Evolutionary conservation across 2,329 filamentous ascomycete genomes (phyloP).

Genomic region (Chaetothyriales sp.): DNA sequence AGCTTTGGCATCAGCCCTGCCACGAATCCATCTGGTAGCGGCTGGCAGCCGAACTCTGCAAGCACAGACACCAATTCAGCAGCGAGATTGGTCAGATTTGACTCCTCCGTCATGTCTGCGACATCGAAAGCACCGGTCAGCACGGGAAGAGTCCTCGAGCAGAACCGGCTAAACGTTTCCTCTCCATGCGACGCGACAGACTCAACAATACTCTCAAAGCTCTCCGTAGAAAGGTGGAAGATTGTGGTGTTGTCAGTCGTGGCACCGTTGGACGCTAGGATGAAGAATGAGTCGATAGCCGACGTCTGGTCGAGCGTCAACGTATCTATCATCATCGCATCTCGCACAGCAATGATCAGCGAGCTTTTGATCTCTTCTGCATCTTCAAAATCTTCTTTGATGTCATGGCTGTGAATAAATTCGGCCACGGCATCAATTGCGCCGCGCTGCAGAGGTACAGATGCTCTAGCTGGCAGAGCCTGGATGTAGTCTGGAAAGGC

Average conservation of each 20-base stretch:
- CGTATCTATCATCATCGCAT: slow-evolving; percentile 68
- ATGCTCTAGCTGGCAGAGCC: slow-evolving; percentile 37
- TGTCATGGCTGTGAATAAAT: slow-evolving; percentile 68
- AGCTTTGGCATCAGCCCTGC: slow-evolving; percentile 76
- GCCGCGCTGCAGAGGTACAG: slow-evolving; percentile 45
- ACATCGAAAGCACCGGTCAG: slow-evolving; percentile 82
- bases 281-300: slow-evolving; percentile 68
- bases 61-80: slow-evolving; percentile 72
- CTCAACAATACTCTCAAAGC: slow-evolving; percentile 72
- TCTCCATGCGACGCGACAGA: slow-evolving; percentile 38
- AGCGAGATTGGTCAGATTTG: slow-evolving; percentile 72
- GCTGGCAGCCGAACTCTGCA: slow-evolving; percentile 68
- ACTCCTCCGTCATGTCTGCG: slow-evolving; percentile 70
- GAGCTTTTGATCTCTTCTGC: slow-evolving; percentile 87
- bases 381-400: slow-evolving; percentile 63
- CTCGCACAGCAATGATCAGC: slow-evolving; percentile 70
- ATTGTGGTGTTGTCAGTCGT: slow-evolving; percentile 49
- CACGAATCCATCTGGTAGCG: slow-evolving; percentile 76
- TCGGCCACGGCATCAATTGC: slow-evolving; percentile 50
- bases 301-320: slow-evolving; percentile 58
- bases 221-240: slow-evolving; percentile 76
- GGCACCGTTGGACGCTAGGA: slow-evolving; percentile 75
- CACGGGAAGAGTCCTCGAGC: slow-evolving; percentile 73
- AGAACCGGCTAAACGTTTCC: slow-evolving; percentile 63
- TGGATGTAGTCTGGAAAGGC: slow-evolving; percentile 59